Evolutionary conservation across 1,284 basidiomycete species (phyloP), one percentile per base, ranked within the genome.

Genomic region (Tranzscheliella williamsii): DNA sequence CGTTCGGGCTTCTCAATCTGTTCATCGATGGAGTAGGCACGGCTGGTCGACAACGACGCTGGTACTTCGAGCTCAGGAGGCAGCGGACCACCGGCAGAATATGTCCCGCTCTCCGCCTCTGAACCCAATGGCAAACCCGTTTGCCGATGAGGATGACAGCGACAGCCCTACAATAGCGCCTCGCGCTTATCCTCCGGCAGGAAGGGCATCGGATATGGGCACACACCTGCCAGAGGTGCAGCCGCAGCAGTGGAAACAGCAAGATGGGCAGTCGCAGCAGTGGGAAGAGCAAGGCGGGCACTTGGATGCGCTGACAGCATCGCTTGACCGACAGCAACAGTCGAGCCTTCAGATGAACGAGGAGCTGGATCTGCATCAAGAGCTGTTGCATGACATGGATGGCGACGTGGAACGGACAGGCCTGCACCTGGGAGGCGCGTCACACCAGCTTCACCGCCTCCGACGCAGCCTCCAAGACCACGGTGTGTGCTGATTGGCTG

Each of bases 261-360:
- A 16, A 0, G 24, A 42, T 12, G 5, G 23, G 4, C 31, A 40
- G n/a, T n/a, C n/a, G n/a, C n/a, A 56, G 15, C 54, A 65, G 24
- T 66, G 71, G 51, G 35, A 55, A 6, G 46, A 56, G 12, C 74
- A 76, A 22, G 73, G 74, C 18, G 42, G 39, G 21, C 72, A 75
- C 12, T 61, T 76, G 23, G 73, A 76, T 33, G 32, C 44, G 5
- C 58, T 76, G 11, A 46, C 67, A 7, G 53, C 63, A 0, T 72
- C 69, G 11, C 70, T 76, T 23, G 54, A 55, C 6, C 65, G 74
- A 13, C 74, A 76, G 45, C 71, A 71, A 35, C 50, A 71, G 23
- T 45, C 75, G 27, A 68, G 67, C 17, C 16, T 76, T 38, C 71
- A 65, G 30, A 74, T 76, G 73, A 73, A 74, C 48, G 70, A 76